Percentiles rank a stretch among this genome's conserved stretches.
These are phyloP conservation scores for Fusarium decemcellulare DNA, from an alignment of 2,329 filamentous ascomycete genomes.

Conservation along the genomic window DNA sequence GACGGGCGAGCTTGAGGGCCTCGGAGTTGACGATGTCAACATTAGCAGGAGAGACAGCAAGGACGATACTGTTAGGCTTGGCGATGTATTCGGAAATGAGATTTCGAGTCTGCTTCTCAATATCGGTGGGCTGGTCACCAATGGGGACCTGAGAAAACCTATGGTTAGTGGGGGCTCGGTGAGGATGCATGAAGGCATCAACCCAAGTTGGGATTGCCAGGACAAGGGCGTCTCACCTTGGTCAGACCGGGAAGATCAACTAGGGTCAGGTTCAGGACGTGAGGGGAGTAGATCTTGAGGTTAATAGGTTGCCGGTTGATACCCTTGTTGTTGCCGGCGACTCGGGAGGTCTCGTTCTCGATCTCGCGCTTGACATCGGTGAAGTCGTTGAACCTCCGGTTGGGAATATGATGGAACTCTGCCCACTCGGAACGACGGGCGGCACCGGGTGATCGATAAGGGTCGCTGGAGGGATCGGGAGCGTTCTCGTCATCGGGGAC, in stretches of 20 bases:
- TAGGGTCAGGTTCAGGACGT: conserved; percentile 95
- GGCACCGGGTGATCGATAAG: conserved; percentile 84
- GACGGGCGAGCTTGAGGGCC: conserved; percentile 93
- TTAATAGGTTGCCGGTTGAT: conserved; percentile 99
- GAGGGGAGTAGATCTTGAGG: conserved; percentile 97
- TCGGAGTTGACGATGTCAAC: conserved; percentile 99
- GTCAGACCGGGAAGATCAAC: conserved; percentile 97
- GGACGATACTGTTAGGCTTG: conserved; percentile 97
- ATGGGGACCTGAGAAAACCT: conserved; percentile 80
- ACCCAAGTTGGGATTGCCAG: conserved; percentile 10
- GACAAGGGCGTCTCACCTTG: conserved; percentile 72
- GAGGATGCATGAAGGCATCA: conserved; percentile 26
- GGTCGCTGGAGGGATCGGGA: conserved; percentile 74
- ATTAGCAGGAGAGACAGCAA: conserved; percentile 97
- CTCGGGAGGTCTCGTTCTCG: conserved; percentile 94
- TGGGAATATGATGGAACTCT: conserved; percentile 96
- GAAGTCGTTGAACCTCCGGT: conserved; percentile 92
- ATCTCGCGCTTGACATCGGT: conserved; percentile 95
- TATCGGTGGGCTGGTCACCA: conserved; percentile 96
- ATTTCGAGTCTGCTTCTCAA: conserved; percentile 97
- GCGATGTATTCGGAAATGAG: conserved; percentile 98
- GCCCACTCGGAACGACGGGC: conserved; percentile 82
- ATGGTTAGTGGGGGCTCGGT: conserved; percentile 36
- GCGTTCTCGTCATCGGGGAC: conserved; percentile 83
- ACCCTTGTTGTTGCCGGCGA: conserved; percentile 95